phyloP scores from a whole-genome alignment of 177 flowering plant genomes.

The Vitis hybrid region DNA sequence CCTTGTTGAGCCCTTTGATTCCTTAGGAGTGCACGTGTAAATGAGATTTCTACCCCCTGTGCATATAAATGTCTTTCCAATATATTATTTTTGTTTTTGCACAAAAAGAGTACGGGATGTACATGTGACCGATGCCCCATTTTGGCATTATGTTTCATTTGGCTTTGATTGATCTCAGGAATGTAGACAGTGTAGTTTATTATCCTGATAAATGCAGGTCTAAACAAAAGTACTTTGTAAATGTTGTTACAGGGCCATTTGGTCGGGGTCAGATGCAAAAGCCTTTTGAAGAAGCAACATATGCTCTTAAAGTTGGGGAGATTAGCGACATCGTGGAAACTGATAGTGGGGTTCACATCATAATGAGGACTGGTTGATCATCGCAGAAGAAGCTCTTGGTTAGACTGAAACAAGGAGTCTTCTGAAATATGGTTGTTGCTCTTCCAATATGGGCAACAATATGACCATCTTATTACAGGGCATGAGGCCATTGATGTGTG shows the following conservation, averaged over 20 bases:
- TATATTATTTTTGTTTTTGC: no score
- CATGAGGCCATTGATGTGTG: background rate
- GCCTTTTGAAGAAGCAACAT: constrained; percentile 90
- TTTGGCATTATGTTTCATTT: background rate
- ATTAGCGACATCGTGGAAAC: constrained; percentile 96
- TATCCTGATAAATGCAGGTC: background rate
- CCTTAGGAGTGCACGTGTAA: no score
- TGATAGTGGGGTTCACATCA: constrained; percentile 91
- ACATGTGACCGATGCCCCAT: no score
- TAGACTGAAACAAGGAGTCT: background rate
- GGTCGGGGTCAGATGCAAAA: constrained; percentile 95
- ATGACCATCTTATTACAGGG: background rate
- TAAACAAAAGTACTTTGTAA: background rate
- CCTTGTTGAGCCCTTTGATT: no score
- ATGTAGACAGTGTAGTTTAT: background rate
- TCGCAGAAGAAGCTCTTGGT: background rate
- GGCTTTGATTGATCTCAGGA: background rate
- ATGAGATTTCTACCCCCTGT: no score
- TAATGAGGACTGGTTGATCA: constrained; percentile 68
- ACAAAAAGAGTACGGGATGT: no score
- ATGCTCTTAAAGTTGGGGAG: constrained; percentile 75
- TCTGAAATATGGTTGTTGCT: background rate
- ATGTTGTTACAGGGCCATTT: constrained; percentile 62
- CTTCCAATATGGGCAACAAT: background rate
- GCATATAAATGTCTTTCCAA: no score